These are phyloP conservation scores for Arthromyces matolae DNA, from an alignment of 768 basidiomycete species.

Conservation along the genomic window DNA sequence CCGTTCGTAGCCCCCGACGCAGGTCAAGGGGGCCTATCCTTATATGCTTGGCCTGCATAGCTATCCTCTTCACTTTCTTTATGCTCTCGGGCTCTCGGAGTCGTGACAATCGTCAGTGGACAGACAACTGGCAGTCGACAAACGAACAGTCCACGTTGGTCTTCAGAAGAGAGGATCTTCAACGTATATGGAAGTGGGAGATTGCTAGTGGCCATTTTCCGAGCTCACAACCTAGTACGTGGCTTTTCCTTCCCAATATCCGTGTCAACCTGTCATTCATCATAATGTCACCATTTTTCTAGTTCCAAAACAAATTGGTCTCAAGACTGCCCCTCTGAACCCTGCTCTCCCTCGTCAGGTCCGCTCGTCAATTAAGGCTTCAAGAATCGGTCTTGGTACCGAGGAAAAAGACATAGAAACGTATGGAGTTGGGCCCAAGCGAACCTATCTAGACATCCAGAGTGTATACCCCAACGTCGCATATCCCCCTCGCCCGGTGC, in stretches of 20 bases:
- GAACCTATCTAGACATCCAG: conserved; percentile 70
- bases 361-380: conserved; percentile 42
- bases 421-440: conserved; percentile 66
- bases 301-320: conserved; percentile 65
- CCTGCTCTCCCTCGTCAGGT: conserved; percentile 60
- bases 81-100: conserved; percentile 42
- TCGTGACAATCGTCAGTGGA: conserved; percentile 40
- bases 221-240: conserved; percentile 62
- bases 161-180: conserved; percentile 65
- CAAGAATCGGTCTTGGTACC: conserved; percentile 46
- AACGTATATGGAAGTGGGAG: conserved; percentile 93
- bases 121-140: conserved; percentile 33
- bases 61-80: conserved; percentile 46
- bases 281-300: conserved; percentile 8
- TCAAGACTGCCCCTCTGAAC: conserved; percentile 54
- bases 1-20: conserved; percentile 41
- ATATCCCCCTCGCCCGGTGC: conserved; percentile 80
- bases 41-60: conserved; percentile 47
- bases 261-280: conserved; percentile 4
- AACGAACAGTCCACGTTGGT: conserved; percentile 64
- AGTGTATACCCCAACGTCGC: conserved; percentile 57
- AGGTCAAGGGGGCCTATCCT: conserved; percentile 54
- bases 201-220: conserved; percentile 88
- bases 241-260: not conserved
- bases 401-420: conserved; percentile 45